Conservation (phyloP, 2,329 filamentous ascomycete genomes). For the Xylariaceae sp. region DNA sequence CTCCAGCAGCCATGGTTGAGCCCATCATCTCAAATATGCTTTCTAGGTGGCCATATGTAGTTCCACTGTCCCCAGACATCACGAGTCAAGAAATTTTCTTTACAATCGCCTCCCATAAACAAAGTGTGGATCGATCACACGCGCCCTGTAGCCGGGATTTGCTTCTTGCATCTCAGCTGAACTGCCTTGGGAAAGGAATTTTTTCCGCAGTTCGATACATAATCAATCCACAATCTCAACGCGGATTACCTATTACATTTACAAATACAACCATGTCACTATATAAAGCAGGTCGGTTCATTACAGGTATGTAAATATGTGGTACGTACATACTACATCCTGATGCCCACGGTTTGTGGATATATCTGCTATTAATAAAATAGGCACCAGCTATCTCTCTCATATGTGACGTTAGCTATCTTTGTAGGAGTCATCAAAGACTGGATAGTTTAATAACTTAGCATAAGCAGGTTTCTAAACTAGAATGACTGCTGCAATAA, state of each 20-base stretch:
- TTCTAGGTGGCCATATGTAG: background rate
- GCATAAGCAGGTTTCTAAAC: background rate
- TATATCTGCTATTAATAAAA: background rate
- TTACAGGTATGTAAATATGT: background rate
- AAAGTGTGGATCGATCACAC: background rate
- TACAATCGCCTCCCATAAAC: background rate
- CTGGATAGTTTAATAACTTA: background rate
- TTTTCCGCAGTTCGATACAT: background rate
- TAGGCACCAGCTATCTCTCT: background rate
- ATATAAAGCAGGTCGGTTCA: background rate
- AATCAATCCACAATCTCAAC: background rate
- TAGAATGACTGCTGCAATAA: background rate
- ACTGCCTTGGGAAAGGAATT: background rate
- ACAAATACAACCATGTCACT: background rate
- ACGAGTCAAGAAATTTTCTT: background rate
- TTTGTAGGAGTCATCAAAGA: too few relatives aligned
- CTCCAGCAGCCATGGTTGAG: background rate
- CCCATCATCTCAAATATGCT: background rate
- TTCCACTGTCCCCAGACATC: background rate
- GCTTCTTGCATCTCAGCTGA: background rate
- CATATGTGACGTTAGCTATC: too few relatives aligned
- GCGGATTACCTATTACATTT: background rate
- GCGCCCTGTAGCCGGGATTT: background rate
- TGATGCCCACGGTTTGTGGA: background rate
- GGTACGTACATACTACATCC: background rate